Conservation (phyloP, 371 early-diverging fungal species). For the Mucor saturninus region DNA sequence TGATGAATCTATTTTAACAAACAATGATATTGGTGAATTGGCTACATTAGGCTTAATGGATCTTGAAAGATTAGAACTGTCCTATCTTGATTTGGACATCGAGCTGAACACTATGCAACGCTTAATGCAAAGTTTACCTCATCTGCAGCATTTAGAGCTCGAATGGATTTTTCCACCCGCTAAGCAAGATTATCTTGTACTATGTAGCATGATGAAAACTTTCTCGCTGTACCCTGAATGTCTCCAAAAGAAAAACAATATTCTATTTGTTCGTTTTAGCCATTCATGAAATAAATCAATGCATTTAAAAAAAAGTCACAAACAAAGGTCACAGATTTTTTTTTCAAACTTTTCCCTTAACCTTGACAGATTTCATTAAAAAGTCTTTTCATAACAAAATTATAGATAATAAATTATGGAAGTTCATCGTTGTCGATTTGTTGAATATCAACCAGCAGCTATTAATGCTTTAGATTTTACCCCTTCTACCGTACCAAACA, state of each 20-base stretch:
- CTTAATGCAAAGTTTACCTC: slow-evolving; percentile 20
- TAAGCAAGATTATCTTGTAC: slow-evolving; percentile 8
- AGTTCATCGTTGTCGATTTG: slow-evolving; percentile 91
- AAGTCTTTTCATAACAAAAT: no score
- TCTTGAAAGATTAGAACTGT: slow-evolving; percentile 17
- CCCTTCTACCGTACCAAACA: slow-evolving; percentile 57
- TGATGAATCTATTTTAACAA: slow-evolving; percentile 31
- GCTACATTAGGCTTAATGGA: slow-evolving; percentile 10
- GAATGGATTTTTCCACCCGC: slow-evolving; percentile 34
- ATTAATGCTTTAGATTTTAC: slow-evolving; percentile 84
- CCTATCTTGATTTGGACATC: slow-evolving; percentile 26
- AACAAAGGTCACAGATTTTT: background rate
- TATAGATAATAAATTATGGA: slow-evolving; percentile 49
- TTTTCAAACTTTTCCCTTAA: slow-evolving; percentile 3
- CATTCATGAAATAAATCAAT: background rate
- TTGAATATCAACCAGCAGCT: slow-evolving; percentile 85
- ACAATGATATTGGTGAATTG: slow-evolving; percentile 25
- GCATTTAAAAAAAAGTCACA: background rate
- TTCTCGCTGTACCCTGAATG: slow-evolving; percentile 6
- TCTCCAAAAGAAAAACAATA: slow-evolving; percentile 4
- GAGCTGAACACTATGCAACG: slow-evolving; percentile 8
- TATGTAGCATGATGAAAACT: slow-evolving; percentile 5
- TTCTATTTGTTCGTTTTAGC: background rate
- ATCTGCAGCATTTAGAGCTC: slow-evolving; percentile 13
- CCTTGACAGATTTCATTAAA: background rate